Percentiles rank a stretch among this genome's conserved stretches.
These are phyloP conservation scores for Pichia sp. DNA, from an alignment of 1,139 yeast species.

Conservation along the genomic window DNA sequence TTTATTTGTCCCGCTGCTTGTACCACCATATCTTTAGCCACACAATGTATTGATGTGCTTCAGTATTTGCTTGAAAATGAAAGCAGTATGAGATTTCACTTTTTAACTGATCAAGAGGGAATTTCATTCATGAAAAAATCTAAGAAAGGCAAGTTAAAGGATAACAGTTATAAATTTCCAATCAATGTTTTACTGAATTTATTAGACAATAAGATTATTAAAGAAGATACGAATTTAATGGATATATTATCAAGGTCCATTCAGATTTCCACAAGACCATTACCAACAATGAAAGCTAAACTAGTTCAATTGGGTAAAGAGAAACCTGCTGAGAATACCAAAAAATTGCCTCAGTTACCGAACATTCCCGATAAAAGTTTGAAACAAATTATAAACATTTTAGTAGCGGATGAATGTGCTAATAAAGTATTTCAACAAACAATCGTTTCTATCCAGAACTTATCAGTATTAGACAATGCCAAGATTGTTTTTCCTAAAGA, in stretches of 20 bases:
- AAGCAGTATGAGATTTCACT: slow-evolving; percentile 62
- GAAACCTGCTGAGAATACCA: slow-evolving; percentile 6
- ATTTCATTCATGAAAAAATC: slow-evolving; percentile 40
- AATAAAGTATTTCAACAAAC: slow-evolving; percentile 82
- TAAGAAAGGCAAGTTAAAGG: slow-evolving; percentile 31
- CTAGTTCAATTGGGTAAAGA: slow-evolving; percentile 11
- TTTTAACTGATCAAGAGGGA: slow-evolving; percentile 75
- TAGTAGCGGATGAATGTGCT: slow-evolving; percentile 82
- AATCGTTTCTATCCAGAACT: slow-evolving; percentile 72
- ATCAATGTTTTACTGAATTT: slow-evolving; percentile 59
- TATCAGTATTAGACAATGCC: slow-evolving; percentile 56
- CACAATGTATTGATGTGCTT: slow-evolving; percentile 69
- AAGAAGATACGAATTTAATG: slow-evolving; percentile 67
- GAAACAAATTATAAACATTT: slow-evolving; percentile 54
- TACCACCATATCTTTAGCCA: slow-evolving; percentile 63
- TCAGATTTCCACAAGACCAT: slow-evolving; percentile 70
- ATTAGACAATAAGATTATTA: slow-evolving; percentile 54
- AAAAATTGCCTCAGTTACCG: slow-evolving; percentile 39
- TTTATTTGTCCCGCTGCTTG: slow-evolving; percentile 45
- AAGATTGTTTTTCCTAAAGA: slow-evolving; percentile 61
- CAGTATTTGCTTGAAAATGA: slow-evolving; percentile 66
- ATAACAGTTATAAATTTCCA: slow-evolving; percentile 53
- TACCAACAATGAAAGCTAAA: slow-evolving; percentile 38
- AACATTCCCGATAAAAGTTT: slow-evolving; percentile 56
- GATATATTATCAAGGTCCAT: slow-evolving; percentile 69